Conservation (phyloP, 345 rosid species). For the Salix exigua region DNA sequence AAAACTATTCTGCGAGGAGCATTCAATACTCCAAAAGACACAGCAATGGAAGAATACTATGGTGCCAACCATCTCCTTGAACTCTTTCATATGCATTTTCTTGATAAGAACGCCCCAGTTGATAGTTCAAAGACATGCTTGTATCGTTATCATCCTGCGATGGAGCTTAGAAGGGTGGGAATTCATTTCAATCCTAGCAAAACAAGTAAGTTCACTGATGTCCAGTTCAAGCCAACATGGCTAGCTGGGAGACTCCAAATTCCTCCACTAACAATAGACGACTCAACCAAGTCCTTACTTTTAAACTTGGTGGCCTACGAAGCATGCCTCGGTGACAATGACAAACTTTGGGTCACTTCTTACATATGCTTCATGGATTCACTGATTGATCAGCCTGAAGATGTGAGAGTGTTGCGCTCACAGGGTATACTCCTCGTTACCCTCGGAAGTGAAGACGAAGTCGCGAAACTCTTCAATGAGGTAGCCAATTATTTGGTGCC, state of each 20-base stretch:
- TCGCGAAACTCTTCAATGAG: constrained; percentile 5
- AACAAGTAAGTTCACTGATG: neutral
- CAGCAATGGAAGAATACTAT: neutral
- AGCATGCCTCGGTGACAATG: neutral
- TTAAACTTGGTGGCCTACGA: constrained; percentile 8
- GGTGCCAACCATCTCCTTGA: neutral
- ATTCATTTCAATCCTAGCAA: constrained; percentile 3
- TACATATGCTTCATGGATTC: constrained; percentile 18
- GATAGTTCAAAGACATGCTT: neutral
- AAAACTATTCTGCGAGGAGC: neutral
- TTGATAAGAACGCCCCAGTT: neutral
- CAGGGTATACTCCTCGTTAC: constrained; percentile 2
- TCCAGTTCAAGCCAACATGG: neutral
- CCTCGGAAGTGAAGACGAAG: constrained; percentile 17
- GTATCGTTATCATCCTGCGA: neutral
- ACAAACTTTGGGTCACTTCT: constrained; percentile 2
- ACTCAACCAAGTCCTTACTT: neutral
- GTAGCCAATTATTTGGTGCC: constrained; percentile 11
- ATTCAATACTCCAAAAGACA: no score
- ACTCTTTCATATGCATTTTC: neutral
- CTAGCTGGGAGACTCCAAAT: neutral
- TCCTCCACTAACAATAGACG: constrained; percentile 5
- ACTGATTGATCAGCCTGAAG: constrained; percentile 13
- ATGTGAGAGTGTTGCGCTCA: constrained; percentile 14
- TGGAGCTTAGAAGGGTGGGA: constrained; percentile 17